A percentile compares a stretch with the other conserved stretches of the same genome.
These are phyloP conservation scores for Colletotrichum shisoi DNA, from an alignment of 2,329 filamentous ascomycete genomes.

Conservation along the genomic window DNA sequence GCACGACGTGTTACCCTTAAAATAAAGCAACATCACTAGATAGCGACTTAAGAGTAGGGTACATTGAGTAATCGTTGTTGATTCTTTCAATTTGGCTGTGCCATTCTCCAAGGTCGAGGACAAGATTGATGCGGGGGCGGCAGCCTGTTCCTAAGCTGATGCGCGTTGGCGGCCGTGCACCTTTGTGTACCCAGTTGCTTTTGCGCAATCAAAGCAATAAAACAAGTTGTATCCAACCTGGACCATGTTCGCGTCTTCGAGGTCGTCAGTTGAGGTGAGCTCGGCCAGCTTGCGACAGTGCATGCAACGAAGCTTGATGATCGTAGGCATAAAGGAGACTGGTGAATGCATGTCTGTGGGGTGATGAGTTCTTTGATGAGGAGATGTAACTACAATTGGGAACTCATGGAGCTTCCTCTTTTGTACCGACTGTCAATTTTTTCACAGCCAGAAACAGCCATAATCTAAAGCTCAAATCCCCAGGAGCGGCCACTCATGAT, in stretches of 20 bases:
- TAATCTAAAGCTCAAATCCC: not conserved
- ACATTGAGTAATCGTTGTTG: too few species aligned
- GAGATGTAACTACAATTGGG: not conserved
- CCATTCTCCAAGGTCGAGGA: not conserved
- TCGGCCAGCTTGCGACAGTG: not conserved
- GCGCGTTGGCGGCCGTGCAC: not conserved
- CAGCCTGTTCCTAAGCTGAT: not conserved
- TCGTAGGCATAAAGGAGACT: not conserved
- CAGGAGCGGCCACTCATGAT: not conserved
- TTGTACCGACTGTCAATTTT: too few species aligned
- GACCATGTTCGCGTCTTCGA: slow-evolving; percentile 1
- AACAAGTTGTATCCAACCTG: not conserved
- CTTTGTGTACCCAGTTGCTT: not conserved
- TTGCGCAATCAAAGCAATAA: not conserved
- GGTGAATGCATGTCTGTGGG: not conserved
- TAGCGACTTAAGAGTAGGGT: too few species aligned
- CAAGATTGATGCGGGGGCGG: not conserved
- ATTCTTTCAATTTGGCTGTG: too few species aligned
- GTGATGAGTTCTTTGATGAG: not conserved
- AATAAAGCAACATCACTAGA: too few species aligned
- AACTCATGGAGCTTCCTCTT: too few species aligned
- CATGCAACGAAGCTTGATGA: not conserved
- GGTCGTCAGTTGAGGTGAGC: slow-evolving; percentile 7
- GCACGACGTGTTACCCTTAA: too few species aligned
- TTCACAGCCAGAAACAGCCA: too few species aligned